phyloP scores from a whole-genome alignment of 768 basidiomycete species.

The Suillus fuscotomentosus region DNA sequence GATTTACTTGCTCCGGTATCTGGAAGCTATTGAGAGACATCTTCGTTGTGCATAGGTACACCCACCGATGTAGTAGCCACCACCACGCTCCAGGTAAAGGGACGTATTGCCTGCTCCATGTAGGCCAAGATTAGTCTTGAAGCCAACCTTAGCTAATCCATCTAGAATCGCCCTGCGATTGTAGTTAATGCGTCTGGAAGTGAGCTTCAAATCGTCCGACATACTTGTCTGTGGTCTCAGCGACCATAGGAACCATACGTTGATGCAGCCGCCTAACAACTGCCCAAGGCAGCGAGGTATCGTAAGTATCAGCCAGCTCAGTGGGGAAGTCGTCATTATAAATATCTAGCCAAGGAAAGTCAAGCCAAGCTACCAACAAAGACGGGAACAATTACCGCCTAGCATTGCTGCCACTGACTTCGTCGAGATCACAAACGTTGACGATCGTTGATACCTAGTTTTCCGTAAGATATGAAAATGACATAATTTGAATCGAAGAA shows the following conservation, averaged over 20 bases:
- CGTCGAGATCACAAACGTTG: constrained; percentile 20
- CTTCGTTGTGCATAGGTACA: not conserved
- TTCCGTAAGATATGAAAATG: constrained; percentile 4
- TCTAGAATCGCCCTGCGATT: constrained; percentile 33
- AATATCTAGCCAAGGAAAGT: constrained; percentile 6
- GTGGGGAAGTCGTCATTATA: constrained; percentile 22
- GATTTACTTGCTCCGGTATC: constrained; percentile 41
- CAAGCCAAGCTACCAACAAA: not conserved
- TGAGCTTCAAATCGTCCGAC: not conserved
- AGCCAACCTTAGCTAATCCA: constrained; percentile 36
- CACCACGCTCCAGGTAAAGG: constrained; percentile 28
- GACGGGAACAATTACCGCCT: constrained; percentile 5
- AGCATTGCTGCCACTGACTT: constrained; percentile 10
- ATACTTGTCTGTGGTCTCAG: constrained; percentile 27
- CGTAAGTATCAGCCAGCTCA: constrained; percentile 22
- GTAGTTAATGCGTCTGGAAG: not conserved
- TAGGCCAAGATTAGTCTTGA: constrained; percentile 35
- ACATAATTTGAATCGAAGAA: not conserved
- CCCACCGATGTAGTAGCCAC: constrained; percentile 43
- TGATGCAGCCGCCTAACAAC: constrained; percentile 19
- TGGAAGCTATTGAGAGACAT: constrained; percentile 9
- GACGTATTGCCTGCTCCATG: constrained; percentile 32
- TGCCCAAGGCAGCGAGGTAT: constrained; percentile 15
- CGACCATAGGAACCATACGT: constrained; percentile 14
- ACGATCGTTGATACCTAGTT: constrained; percentile 24